phyloP scores from a whole-genome alignment of 1,284 basidiomycete genomes.

The Rhizopogon hawkerae region DNA sequence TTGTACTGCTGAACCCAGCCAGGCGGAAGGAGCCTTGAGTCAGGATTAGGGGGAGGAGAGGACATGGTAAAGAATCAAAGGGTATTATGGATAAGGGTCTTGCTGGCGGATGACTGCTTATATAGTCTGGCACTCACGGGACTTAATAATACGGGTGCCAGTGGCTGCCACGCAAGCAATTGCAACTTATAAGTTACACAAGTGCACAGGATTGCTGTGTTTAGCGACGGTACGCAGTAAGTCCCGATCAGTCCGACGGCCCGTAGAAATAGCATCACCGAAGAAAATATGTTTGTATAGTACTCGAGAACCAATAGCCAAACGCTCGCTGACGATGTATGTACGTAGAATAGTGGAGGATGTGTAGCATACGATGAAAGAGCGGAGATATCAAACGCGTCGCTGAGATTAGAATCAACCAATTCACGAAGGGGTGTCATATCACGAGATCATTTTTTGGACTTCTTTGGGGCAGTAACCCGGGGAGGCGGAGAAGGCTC shows the following conservation, averaged over 20 bases:
- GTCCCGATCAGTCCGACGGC: slow-evolving; percentile 8
- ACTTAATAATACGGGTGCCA: no score
- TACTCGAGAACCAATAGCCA: slow-evolving; percentile 26
- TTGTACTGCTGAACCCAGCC: slow-evolving; percentile 70
- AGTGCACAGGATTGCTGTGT: slow-evolving; percentile 26
- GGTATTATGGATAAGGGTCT: not conserved
- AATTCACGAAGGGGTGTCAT: slow-evolving; percentile 1
- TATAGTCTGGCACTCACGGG: slow-evolving; percentile 11
- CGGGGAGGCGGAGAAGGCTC: slow-evolving; percentile 9
- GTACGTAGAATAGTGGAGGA: slow-evolving; percentile 22
- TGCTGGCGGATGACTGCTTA: slow-evolving; percentile 15
- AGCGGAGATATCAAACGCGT: slow-evolving; percentile 1
- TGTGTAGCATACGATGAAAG: slow-evolving; percentile 7
- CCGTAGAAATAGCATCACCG: slow-evolving; percentile 6
- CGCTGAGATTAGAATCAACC: slow-evolving; percentile 2
- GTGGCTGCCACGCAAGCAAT: no score
- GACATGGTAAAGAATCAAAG: slow-evolving; percentile 24
- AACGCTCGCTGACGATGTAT: slow-evolving; percentile 7
- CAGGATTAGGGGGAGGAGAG: slow-evolving; percentile 50
- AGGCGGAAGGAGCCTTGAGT: slow-evolving; percentile 51
- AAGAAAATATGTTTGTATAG: slow-evolving; percentile 7
- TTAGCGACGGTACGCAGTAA: slow-evolving; percentile 20
- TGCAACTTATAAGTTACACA: no score
- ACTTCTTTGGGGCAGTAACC: slow-evolving; percentile 10
- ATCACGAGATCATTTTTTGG: slow-evolving; percentile 24